A percentile compares a stretch with the other conserved stretches of the same genome.
Evolutionary conservation across 352 stramenopile genomes (phyloP).

Genomic region (Salisapilia sapeloensis): DNA sequence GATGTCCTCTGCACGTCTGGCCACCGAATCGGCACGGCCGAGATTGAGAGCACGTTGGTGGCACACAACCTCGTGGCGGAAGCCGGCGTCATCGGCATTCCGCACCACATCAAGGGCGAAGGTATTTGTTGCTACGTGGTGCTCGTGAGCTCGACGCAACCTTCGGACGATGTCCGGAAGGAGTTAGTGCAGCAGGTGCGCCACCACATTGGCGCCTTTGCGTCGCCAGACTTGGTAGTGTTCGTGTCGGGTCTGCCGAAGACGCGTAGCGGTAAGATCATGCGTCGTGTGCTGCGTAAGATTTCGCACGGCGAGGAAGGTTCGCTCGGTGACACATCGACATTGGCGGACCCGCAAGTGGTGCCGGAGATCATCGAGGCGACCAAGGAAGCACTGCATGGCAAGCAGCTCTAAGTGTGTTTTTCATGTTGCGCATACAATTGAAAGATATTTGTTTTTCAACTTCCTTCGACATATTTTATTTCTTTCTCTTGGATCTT

Average conservation of each 20-base stretch:
- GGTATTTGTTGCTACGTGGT: conserved; percentile 93
- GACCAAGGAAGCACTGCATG: conserved; percentile 47
- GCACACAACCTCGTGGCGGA: conserved; percentile 86
- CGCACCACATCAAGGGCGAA: conserved; percentile 95
- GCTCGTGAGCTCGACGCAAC: conserved; percentile 67
- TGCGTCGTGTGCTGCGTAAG: conserved; percentile 97
- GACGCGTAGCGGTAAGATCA: conserved; percentile 97
- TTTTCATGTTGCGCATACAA: no score
- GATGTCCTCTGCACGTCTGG: conserved; percentile 91
- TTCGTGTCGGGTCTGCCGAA: conserved; percentile 87
- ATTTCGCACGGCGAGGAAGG: conserved; percentile 91
- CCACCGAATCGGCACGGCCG: conserved; percentile 81
- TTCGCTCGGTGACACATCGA: conserved; percentile 92
- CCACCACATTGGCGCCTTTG: conserved; percentile 91
- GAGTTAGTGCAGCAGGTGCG: conserved; percentile 77
- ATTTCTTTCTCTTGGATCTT: no score
- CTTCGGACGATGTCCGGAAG: conserved; percentile 34
- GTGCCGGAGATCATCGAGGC: conserved; percentile 87
- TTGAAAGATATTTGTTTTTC: no score
- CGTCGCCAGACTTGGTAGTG: conserved; percentile 91
- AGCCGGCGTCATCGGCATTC: conserved; percentile 89
- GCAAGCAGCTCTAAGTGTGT: conserved; percentile 37
- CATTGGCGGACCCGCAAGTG: conserved; percentile 90
- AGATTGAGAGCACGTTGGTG: conserved; percentile 84
- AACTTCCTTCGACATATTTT: no score